phyloP scores from a whole-genome alignment of 2,329 filamentous ascomycete genomes.

The Scytalidium sp. region DNA sequence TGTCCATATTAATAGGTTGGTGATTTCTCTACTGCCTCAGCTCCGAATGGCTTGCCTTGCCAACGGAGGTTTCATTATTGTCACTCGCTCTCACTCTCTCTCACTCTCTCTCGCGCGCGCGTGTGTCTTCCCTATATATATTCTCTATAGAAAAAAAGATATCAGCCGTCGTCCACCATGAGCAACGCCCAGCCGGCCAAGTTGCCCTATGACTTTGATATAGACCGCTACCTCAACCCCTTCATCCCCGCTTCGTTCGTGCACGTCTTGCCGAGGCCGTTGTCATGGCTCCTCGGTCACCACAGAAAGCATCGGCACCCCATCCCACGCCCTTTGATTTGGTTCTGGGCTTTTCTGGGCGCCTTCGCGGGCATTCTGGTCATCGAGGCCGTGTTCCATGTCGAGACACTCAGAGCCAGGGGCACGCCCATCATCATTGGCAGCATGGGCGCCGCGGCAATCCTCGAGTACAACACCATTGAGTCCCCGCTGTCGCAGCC shows the following conservation, averaged over 20 bases:
- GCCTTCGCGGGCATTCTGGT: conserved; percentile 59
- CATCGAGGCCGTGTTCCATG: conserved; percentile 54
- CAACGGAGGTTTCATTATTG: too few relatives aligned
- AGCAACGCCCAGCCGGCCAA: neutral
- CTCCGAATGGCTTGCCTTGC: too few relatives aligned
- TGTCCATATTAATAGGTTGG: neutral
- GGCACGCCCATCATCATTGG: conserved; percentile 61
- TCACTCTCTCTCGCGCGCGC: too few relatives aligned
- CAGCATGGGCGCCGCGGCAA: conserved; percentile 71
- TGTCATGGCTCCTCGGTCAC: conserved; percentile 69
- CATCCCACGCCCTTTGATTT: conserved; percentile 56
- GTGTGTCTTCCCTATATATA: neutral
- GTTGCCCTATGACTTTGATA: conserved; percentile 50
- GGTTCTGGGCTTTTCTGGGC: conserved; percentile 63
- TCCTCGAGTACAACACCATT: conserved; percentile 72
- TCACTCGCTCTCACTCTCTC: too few relatives aligned
- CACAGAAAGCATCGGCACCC: conserved; percentile 34
- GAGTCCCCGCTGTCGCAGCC: conserved; percentile 72
- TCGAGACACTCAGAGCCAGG: conserved; percentile 47
- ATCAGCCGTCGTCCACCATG: neutral
- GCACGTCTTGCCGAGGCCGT: conserved; percentile 57
- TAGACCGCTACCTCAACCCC: conserved; percentile 74
- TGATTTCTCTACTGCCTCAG: too few relatives aligned
- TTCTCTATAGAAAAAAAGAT: too few relatives aligned
- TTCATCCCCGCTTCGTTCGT: conserved; percentile 65